Base-by-base conservation (phyloP, 768 basidiomycete species). In the Candolleomyces efflorescens region DNA sequence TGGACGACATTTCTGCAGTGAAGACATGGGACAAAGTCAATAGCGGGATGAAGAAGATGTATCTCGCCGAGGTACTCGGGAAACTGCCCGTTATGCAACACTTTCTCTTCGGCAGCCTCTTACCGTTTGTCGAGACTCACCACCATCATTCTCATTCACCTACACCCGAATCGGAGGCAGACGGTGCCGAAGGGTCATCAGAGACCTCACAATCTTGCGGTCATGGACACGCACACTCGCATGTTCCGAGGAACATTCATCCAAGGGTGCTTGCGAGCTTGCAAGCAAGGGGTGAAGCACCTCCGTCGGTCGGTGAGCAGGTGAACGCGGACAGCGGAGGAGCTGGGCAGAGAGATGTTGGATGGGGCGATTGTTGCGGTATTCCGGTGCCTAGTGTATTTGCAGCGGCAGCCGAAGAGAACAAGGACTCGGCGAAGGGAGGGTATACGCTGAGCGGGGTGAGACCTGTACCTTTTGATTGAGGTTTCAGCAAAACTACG, bases 71-170 rank as follows among this genome's bases (percentile, higher is more conserved):
- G 71, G 96, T 99, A 0, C 79, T 98, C 11, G 90, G 88, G 58
- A 98, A 98, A 66, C 85, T 98, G 2, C 96, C 97, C 1, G 94
- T 99, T 56, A 83, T 92, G 38, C 96, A 98, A 71, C 97, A 99
- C 72, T 95, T 98, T 71, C 78, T 95, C 46, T 98, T 98, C 64
- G 96, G 97, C 2, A 86, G 86, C 1, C 75, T 97, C 62, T 81
- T 89, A 2, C 69, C 78, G 0, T 92, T 86, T 67, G 82, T n/a
- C 26, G 44, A 51, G 15, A 11, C 48, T 10, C 26, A n/a, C 24
- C 23, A 26, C 27, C 54, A 1, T n/a, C 41, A 22, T 27, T 32
- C 46, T 23, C 12, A 38, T n/a, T 27, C 60, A 44, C 50, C 44
- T 15, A 0, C 50, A 48, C 26, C 32, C 50, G 18, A 22, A 18